Evolutionary conservation across 2,329 filamentous ascomycete genomes (phyloP), one percentile per base, ranked within the genome.

Genomic region (Alternaria conjuncta): DNA sequence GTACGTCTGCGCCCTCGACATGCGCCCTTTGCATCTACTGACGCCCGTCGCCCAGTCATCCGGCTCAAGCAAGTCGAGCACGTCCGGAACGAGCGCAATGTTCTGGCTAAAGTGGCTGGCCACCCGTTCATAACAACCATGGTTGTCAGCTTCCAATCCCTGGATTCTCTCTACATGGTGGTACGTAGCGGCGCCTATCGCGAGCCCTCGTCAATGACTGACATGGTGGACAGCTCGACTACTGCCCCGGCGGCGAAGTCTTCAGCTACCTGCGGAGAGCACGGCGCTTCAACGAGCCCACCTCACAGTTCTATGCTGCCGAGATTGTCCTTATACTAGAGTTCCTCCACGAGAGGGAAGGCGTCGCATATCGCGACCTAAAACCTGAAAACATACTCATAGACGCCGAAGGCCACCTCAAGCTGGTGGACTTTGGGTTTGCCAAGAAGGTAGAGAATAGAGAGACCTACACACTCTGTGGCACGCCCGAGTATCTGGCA

Each of bases 21-120:
- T 56, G 32, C 64, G 55, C 55, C 60, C 53, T 21, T 26, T 58
- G 60, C 67, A 63, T 45, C 57, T 62, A 65, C 72, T 76, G 67
- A 75, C 57, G 25, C 60, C 51, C 51, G 21, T 63, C 55, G 66
- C 64, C 49, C 74, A 87, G 90, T 96, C 47, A 91, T 96, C 78
- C 90, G 90, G 67, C 86, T 95, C 61, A 95, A 95, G 84, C 92
- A 96, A 77, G 90, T 95, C 70, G 92, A 95, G 81, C 92, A 96
- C 80, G 92, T 95, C 58, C 90, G 91, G 65, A 92, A 94, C 80
- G 92, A 96, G 84, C 90, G 92, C 71, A 87, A 89, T 66, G 90
- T 95, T 70, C 88, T 96, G 55, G 87, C 89, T 74, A 89, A 92
- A 68, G 90, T 95, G 51, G 89, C 90, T 50, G 92, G 92, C 23